phyloP scores from a whole-genome alignment of 2,329 filamentous ascomycete species.

The Chrysoporthe cubensis region DNA sequence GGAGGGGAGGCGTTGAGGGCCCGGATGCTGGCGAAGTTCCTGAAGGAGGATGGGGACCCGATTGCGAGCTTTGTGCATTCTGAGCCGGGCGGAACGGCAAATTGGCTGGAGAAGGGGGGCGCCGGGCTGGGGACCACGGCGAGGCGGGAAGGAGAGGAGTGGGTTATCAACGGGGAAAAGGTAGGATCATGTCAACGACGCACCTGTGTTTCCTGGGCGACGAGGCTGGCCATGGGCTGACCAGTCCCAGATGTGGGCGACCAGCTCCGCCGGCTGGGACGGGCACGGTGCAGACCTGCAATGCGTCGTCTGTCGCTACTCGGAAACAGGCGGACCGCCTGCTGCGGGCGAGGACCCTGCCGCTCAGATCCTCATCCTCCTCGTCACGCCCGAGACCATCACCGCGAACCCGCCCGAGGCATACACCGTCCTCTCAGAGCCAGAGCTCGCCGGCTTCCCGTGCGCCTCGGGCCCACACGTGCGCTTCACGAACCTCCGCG shows the following conservation, averaged over 20 bases:
- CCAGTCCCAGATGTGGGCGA: conserved; percentile 24
- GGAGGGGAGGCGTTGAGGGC: conserved; percentile 5
- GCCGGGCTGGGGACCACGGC: conserved; percentile 24
- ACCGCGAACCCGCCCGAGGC: conserved; percentile 46
- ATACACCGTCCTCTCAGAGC: conserved; percentile 51
- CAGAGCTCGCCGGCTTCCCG: conserved; percentile 50
- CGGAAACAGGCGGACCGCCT: background rate
- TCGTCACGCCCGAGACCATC: conserved; percentile 53
- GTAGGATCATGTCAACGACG: background rate
- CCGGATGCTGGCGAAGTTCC: conserved; percentile 8
- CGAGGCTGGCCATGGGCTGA: background rate
- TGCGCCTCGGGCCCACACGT: conserved; percentile 54
- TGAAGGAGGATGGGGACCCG: conserved; percentile 9
- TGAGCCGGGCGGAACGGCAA: conserved; percentile 26
- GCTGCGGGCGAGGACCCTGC: conserved; percentile 8
- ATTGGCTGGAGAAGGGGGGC: conserved; percentile 26
- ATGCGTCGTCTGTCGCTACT: conserved; percentile 25
- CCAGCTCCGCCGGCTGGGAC: conserved; percentile 25
- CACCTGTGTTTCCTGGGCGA: background rate
- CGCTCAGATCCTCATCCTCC: conserved; percentile 48
- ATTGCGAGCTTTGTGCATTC: conserved; percentile 24
- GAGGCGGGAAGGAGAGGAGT: conserved; percentile 16
- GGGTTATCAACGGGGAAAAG: conserved; percentile 26
- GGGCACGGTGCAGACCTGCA: conserved; percentile 22
- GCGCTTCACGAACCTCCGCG: conserved; percentile 50